These are phyloP conservation scores for Digitaria exilis DNA, from an alignment of 202 grass and related monocot genomes.

Conservation along the genomic window DNA sequence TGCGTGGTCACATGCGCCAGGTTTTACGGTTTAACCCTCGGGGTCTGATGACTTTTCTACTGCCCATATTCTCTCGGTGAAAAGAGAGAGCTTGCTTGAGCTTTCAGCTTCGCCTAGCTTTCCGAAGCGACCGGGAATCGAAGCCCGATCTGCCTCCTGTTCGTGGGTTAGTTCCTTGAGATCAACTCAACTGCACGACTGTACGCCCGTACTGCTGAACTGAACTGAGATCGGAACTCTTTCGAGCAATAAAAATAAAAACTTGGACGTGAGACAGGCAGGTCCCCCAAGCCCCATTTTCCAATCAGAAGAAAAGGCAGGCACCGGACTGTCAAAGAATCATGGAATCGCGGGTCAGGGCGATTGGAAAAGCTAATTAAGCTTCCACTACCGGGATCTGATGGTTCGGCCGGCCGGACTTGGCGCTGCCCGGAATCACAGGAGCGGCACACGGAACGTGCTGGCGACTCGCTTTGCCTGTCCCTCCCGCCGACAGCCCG, in stretches of 20 bases:
- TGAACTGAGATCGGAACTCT: not conserved
- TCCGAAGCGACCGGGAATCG: slow-evolving; percentile 21
- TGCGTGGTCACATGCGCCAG: not conserved
- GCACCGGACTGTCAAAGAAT: not conserved
- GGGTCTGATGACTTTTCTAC: not conserved
- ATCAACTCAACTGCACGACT: slow-evolving; percentile 25
- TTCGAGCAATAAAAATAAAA: not conserved
- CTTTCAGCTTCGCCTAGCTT: slow-evolving; percentile 21
- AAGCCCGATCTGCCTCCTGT: not conserved
- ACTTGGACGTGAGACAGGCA: not conserved
- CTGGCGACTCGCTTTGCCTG: slow-evolving; percentile 3
- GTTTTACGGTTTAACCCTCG: not conserved
- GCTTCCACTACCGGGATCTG: not conserved
- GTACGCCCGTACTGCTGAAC: no score
- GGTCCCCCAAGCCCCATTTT: not conserved
- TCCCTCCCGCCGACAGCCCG: slow-evolving; percentile 35
- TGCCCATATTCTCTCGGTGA: not conserved
- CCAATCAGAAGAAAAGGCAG: not conserved
- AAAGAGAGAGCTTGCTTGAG: slow-evolving; percentile 9
- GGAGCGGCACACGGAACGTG: slow-evolving; percentile 35
- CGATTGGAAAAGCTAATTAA: slow-evolving; percentile 19
- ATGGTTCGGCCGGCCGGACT: not conserved
- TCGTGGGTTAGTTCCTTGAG: slow-evolving; percentile 18
- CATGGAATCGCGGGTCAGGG: not conserved
- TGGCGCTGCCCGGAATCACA: slow-evolving; percentile 6